Evolutionary conservation across 2,329 filamentous ascomycete species (phyloP).

Genomic region (Raffaelea ambrosiae): DNA sequence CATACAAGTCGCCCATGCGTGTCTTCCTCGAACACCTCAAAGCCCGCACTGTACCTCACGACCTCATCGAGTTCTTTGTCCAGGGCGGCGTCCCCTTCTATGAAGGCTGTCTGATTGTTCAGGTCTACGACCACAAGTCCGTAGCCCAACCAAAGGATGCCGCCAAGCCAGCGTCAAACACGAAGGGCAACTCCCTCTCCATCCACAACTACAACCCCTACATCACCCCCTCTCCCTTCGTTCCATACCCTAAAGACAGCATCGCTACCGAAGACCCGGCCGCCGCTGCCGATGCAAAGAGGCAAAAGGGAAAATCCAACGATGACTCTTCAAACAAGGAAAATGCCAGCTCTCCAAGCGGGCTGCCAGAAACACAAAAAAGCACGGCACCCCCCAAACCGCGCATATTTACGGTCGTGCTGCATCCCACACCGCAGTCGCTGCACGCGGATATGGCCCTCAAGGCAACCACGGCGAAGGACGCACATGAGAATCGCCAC

Average conservation of each 20-base stretch:
- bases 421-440: constrained; percentile 74
- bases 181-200: constrained; percentile 61
- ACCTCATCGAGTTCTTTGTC: constrained; percentile 72
- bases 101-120: constrained; percentile 89
- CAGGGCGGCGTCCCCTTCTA: constrained; percentile 72
- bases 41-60: constrained; percentile 73
- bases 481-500: constrained; percentile 20
- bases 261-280: constrained; percentile 16
- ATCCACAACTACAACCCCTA: constrained; percentile 90
- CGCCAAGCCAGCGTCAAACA: constrained; percentile 37
- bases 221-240: constrained; percentile 81
- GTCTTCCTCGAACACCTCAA: constrained; percentile 69
- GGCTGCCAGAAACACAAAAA: constrained; percentile 36
- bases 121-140: constrained; percentile 82
- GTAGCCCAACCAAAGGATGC: constrained; percentile 50
- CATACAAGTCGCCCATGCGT: constrained; percentile 87
- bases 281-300: constrained; percentile 21
- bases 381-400: constrained; percentile 44
- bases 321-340: constrained; percentile 40
- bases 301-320: constrained; percentile 21
- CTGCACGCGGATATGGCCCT: constrained; percentile 65
- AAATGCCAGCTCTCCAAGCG: constrained; percentile 39
- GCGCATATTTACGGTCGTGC: constrained; percentile 66
- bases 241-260: constrained; percentile 58
- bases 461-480: constrained; percentile 59